These are phyloP conservation scores for Zymoseptoria ardabiliae DNA, from an alignment of 2,329 filamentous ascomycete genomes.

Conservation along the genomic window DNA sequence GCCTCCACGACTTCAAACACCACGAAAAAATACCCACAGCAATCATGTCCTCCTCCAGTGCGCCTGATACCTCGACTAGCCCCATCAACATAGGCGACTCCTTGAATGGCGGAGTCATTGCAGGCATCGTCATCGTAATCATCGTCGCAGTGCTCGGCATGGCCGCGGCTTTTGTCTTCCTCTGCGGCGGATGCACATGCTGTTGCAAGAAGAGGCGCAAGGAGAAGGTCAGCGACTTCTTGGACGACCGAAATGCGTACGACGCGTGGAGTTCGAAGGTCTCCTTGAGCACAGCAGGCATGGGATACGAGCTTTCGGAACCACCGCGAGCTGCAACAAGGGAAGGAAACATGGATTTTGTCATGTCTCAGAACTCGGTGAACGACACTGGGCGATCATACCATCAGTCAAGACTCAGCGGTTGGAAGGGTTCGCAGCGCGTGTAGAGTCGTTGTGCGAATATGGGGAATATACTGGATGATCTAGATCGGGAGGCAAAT, in stretches of 20 bases:
- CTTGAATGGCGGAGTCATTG: not conserved
- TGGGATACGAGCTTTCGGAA: not conserved
- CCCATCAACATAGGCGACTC: not conserved
- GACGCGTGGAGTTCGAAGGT: not conserved
- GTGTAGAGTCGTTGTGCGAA: not conserved
- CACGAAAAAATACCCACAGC: not conserved
- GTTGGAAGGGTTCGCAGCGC: not conserved
- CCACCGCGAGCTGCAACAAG: not conserved
- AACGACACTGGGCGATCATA: not conserved
- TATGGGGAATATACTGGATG: not conserved
- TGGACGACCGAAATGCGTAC: not conserved
- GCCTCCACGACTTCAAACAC: not conserved
- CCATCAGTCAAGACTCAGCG: not conserved
- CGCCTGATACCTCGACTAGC: not conserved
- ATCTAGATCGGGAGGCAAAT: not conserved
- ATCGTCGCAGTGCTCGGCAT: not conserved
- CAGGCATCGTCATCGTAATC: not conserved
- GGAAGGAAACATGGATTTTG: slow-evolving; percentile 2
- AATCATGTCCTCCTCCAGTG: not conserved
- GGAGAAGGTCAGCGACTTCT: not conserved
- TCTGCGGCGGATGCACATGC: not conserved
- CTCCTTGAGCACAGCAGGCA: not conserved
- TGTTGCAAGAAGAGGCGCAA: not conserved
- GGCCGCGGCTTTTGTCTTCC: not conserved
- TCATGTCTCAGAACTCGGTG: not conserved